Evolutionary conservation across 805 yeast species (phyloP).

Genomic region (Candida berthetii): DNA sequence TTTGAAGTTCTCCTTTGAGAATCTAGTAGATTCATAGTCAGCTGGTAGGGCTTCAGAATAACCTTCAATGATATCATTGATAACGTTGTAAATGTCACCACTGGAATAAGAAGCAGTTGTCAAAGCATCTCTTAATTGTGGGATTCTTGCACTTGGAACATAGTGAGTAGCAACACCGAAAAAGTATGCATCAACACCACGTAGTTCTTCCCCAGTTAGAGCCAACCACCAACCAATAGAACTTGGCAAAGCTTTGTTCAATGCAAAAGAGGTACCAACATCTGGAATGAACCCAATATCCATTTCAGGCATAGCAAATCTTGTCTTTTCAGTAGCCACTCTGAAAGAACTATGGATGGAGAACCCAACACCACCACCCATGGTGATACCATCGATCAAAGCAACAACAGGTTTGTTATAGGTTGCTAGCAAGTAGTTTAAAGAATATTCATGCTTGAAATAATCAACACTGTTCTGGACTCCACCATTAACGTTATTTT

Average conservation of each 20-base stretch:
- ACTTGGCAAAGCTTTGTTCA: slow-evolving; percentile 71
- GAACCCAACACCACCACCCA: slow-evolving; percentile 98
- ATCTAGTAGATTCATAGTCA: slow-evolving; percentile 48
- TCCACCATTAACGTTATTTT: slow-evolving; percentile 42
- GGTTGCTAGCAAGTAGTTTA: slow-evolving; percentile 76
- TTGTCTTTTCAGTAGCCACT: slow-evolving; percentile 85
- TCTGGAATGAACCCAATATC: slow-evolving; percentile 95
- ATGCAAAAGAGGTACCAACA: slow-evolving; percentile 88
- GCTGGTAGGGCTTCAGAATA: slow-evolving; percentile 64
- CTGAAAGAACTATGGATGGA: slow-evolving; percentile 89
- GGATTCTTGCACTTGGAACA: slow-evolving; percentile 64
- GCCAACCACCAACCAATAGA: slow-evolving; percentile 83
- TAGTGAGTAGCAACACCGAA: slow-evolving; percentile 91
- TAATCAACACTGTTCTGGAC: slow-evolving; percentile 49
- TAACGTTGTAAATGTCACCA: slow-evolving; percentile 30
- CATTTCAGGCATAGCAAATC: slow-evolving; percentile 97
- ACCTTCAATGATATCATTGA: slow-evolving; percentile 74
- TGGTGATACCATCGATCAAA: slow-evolving; percentile 83
- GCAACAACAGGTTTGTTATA: slow-evolving; percentile 84
- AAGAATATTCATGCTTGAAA: slow-evolving; percentile 74
- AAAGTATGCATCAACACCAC: slow-evolving; percentile 75
- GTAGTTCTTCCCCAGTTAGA: slow-evolving; percentile 73
- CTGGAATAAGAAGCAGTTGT: slow-evolving; percentile 31
- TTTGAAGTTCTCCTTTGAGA: slow-evolving; percentile 45
- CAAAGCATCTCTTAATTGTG: too few relatives aligned